These are phyloP conservation scores for Phytophthora pinifolia DNA, from an alignment of 352 stramenopile species.

Conservation along the genomic window DNA sequence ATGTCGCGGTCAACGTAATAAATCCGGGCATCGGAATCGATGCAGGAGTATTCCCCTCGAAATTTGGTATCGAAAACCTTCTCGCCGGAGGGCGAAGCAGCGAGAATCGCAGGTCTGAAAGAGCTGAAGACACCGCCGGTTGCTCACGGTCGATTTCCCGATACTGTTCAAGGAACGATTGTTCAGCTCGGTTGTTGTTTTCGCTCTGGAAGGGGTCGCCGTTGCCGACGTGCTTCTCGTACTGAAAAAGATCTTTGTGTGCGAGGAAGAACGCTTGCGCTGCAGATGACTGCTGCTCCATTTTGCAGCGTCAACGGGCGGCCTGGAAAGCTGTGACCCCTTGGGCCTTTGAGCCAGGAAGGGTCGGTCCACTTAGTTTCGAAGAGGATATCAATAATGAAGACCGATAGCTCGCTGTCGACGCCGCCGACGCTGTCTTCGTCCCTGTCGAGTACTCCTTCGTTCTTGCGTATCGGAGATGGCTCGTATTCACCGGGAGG, in stretches of 20 bases:
- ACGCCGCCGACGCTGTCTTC: slow-evolving; percentile 27
- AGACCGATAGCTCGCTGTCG: slow-evolving; percentile 21
- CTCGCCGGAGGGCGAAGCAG: slow-evolving; percentile 9
- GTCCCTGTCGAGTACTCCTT: slow-evolving; percentile 22
- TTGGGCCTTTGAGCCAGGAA: slow-evolving; percentile 11
- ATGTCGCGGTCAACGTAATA: slow-evolving; percentile 21
- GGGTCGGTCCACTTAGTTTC: slow-evolving; percentile 3
- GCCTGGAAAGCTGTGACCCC: background rate
- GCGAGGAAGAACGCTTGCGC: slow-evolving; percentile 50
- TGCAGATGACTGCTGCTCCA: slow-evolving; percentile 15
- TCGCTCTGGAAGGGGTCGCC: slow-evolving; percentile 21
- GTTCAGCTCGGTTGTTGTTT: background rate
- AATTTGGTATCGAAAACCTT: slow-evolving; percentile 1
- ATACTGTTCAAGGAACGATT: slow-evolving; percentile 58
- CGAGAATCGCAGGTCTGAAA: slow-evolving; percentile 14
- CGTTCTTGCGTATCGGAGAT: slow-evolving; percentile 53
- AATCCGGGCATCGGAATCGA: slow-evolving; percentile 5
- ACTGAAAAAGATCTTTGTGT: slow-evolving; percentile 71
- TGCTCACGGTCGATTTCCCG: slow-evolving; percentile 33
- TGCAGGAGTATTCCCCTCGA: background rate
- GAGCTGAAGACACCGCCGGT: background rate
- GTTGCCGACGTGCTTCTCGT: slow-evolving; percentile 48
- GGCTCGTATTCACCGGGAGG: slow-evolving; percentile 59
- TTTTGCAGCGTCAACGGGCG: background rate
- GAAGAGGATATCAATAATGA: slow-evolving; percentile 13